Evolutionary conservation across 441 rosid genomes (phyloP), one percentile per base, ranked within the genome.

Genomic region (Pelargonium myrrhifolium): DNA sequence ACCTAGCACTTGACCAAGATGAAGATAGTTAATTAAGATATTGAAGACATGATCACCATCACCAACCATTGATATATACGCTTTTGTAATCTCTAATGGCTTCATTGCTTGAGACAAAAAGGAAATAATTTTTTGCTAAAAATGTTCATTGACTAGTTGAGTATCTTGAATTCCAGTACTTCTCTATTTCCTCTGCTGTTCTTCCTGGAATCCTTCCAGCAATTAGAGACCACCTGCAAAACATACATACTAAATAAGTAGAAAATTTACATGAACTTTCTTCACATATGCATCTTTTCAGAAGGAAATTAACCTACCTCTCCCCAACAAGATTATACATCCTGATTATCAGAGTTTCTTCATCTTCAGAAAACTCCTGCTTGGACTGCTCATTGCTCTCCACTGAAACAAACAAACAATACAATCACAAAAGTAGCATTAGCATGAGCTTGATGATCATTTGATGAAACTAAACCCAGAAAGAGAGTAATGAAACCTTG

Each of bases 311-410:
- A 26, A 4, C 35, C 0, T 5, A 60, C 82, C 82, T 81, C 71
- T 78, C 77, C 31, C 82, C 84, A 55, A 81, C 80, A 10, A 81
- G 69, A 39, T 76, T 74, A 70, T 65, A 81, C 84, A 81, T 81
- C 71, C 80, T 76, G 47, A 74, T 78, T 24, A 78, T 37, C 3
- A 81, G 78, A 6, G 78, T 78, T 63, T 81, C 84, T 59, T 81
- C 84, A 63, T 78, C 84, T 58, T 70, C 78, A 17, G 82, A 78
- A 67, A 81, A 81, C 20, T 76, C 65, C 17, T 65, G 66, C 68
- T 70, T 78, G 31, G 75, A 76, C 9, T 74, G 78, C 40, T 74
- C 70, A 60, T 70, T 77, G 62, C 45, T 68, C 14, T 60, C 70
- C 28, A 70, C 80, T 67, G 43, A 49, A 56, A 11, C 31, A 66